Base-by-base conservation (phyloP, 352 stramenopile species). In the Pythium guiyangense region DNA sequence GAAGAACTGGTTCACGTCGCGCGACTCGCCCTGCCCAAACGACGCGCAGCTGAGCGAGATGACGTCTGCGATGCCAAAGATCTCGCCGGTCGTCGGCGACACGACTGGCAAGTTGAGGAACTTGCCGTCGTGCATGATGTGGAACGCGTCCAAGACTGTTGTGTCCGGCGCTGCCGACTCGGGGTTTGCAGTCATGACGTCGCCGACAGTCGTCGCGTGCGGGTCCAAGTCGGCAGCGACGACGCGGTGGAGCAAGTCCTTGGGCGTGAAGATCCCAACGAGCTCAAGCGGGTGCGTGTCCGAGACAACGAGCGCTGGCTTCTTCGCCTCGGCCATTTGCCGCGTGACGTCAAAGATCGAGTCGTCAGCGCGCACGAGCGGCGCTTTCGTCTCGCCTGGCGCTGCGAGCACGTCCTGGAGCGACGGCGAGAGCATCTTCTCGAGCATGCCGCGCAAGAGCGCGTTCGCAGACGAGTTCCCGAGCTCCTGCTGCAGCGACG, bases 121-220 rank as follows among this genome's bases (percentile, higher is more conserved):
- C 46, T 94, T 96, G 26, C 98, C 95, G 52, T 99, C 96, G 57
- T 98, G 96, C 96, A 99, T 99, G 49, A 98, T 97, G 69, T 99
- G 96, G 63, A 99, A 92, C 0, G 96, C 97, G 59, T 99, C 96
- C 12, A 99, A 64, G 12, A 99, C 88, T 0, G 94, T 97, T 8
- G 96, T 98, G 35, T 98, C 90, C 11, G 92, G 90, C 6, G 74
- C 71, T 14, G 97, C 95, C 4, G 87, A 90, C 62, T 99, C 97
- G 6, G 97, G 97, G 54, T 98, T 96, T 2, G 86, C 80, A 4
- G 97, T 99, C 96, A 99, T 99, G 22, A 96, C 84, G 2, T 92
- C 76, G 35, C 77, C 81, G 12, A 99, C 88, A 6, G 68, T 69
- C n/a, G 92, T 99, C 4, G 64, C 79, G 54, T 94, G 67, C 17